Conservation (phyloP, 2,329 filamentous ascomycete genomes). For the Monilinia aucupariae region DNA sequence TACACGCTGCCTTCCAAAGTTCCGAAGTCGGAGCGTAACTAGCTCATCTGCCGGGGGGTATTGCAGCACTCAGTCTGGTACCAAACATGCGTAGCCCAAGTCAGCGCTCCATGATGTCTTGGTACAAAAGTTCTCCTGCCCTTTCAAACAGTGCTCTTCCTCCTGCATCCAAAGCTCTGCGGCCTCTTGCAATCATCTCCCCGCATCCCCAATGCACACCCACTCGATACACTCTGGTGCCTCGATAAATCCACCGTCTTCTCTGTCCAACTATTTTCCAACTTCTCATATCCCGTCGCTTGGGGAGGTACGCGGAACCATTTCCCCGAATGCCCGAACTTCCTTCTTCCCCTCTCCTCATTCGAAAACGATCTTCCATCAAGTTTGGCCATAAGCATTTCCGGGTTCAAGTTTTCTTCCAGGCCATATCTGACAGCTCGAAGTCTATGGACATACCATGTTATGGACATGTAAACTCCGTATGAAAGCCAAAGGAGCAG, state of each 20-base stretch:
- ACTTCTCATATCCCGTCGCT: neutral
- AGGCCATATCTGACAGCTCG: neutral
- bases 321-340: neutral
- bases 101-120: neutral
- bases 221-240: conserved; percentile 3
- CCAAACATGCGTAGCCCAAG: neutral
- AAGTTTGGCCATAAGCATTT: neutral
- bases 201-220: neutral
- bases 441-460: neutral
- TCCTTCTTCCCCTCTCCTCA: neutral
- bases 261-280: neutral
- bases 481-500: conserved; percentile 3
- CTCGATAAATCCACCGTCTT: neutral
- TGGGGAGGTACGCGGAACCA: neutral
- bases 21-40: neutral
- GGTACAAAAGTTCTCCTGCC: neutral
- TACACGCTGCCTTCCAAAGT: neutral
- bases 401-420: neutral
- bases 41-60: neutral
- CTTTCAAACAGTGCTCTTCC: neutral
- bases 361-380: neutral
- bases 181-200: neutral
- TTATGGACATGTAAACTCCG: neutral
- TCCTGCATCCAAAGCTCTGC: neutral
- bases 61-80: neutral